Conservation (phyloP, 768 basidiomycete species). For the Gymnopilus junonius region DNA sequence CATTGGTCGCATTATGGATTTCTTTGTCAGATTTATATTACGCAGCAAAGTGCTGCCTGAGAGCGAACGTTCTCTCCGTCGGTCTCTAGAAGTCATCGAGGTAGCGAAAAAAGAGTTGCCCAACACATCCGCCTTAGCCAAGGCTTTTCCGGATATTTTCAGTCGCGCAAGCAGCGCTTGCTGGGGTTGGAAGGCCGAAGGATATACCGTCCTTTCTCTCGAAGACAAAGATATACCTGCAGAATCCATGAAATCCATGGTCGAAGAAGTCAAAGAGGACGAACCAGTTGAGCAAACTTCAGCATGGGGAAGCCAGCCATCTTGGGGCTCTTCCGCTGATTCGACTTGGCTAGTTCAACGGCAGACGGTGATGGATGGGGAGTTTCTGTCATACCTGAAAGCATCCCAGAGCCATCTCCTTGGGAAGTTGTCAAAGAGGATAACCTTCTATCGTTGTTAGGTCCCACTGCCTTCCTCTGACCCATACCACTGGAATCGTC, state of each 20-base stretch:
- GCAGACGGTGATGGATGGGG: background rate
- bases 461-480: constrained; percentile 60
- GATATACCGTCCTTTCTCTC: constrained; percentile 34
- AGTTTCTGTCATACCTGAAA: background rate
- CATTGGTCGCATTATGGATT: constrained; percentile 46
- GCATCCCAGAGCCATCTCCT: background rate
- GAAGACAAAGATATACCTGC: constrained; percentile 1
- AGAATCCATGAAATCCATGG: background rate
- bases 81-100: constrained; percentile 46
- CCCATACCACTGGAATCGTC: constrained; percentile 67
- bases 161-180: constrained; percentile 49
- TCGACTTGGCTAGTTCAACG: background rate
- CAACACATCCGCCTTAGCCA: constrained; percentile 49
- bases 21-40: constrained; percentile 50
- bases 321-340: background rate
- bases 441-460: constrained; percentile 41
- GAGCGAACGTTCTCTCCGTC: constrained; percentile 49
- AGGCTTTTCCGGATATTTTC: constrained; percentile 53
- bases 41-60: constrained; percentile 46
- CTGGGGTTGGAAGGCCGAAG: constrained; percentile 52
- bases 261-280: background rate
- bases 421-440: constrained; percentile 14
- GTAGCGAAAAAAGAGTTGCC: constrained; percentile 55
- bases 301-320: constrained; percentile 1
- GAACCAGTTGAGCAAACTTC: background rate